Percentiles rank a stretch among this genome's conserved stretches.
These are phyloP conservation scores for Sesbania bispinosa DNA, from an alignment of 306 rosid genomes.

Conservation along the genomic window DNA sequence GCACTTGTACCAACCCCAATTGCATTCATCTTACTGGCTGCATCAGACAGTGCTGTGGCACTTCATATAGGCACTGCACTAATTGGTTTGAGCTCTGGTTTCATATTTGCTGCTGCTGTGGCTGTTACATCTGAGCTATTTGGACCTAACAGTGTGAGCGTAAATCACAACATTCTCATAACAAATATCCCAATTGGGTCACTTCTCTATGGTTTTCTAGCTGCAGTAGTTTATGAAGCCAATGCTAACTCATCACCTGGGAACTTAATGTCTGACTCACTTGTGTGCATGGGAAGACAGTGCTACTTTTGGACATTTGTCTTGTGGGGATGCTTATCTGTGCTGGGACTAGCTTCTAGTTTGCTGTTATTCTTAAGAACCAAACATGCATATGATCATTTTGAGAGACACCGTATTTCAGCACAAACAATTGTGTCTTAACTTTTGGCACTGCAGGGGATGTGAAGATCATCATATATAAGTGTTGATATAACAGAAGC, in stretches of 20 bases:
- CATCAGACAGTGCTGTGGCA: constrained; percentile 42
- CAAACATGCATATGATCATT: constrained; percentile 67
- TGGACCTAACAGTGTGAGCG: constrained; percentile 79
- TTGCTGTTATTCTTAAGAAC: constrained; percentile 78
- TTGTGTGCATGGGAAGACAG: constrained; percentile 82
- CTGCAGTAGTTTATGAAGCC: constrained; percentile 76
- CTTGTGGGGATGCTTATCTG: constrained; percentile 77
- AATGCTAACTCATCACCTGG: constrained; percentile 32
- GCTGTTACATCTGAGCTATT: constrained; percentile 88
- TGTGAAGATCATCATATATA: too few relatives aligned
- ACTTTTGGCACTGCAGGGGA: not conserved
- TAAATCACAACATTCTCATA: constrained; percentile 90
- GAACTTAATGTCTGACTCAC: constrained; percentile 30
- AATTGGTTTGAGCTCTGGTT: constrained; percentile 86
- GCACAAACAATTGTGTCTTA: constrained; percentile 37
- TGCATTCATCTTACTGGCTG: constrained; percentile 72
- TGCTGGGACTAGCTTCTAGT: constrained; percentile 67
- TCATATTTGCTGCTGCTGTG: constrained; percentile 95
- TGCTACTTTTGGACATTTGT: constrained; percentile 82
- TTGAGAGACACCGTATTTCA: constrained; percentile 59
- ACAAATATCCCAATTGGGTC: constrained; percentile 95
- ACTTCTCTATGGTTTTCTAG: constrained; percentile 71
- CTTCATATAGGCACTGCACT: constrained; percentile 68
- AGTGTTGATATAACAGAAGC: constrained; percentile 18
- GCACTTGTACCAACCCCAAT: constrained; percentile 88